Evolutionary conservation across 2,329 filamentous ascomycete species (phyloP), one percentile per base, ranked within the genome.

Genomic region (Arthroderma sp.): DNA sequence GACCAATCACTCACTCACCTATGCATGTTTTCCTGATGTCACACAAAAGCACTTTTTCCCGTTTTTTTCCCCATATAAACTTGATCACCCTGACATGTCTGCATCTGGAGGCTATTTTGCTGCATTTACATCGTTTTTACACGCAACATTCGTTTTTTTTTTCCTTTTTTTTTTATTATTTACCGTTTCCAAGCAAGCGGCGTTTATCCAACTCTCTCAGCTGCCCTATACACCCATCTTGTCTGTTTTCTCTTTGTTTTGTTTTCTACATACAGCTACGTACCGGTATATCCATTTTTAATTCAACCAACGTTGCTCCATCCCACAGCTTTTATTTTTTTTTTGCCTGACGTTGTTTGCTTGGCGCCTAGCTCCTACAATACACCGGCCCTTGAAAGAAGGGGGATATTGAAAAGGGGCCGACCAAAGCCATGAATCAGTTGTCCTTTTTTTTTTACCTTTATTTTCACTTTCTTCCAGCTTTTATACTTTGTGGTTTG

Each of bases 91-190:
- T 30, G 31, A 33, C 22, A 34, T 30, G 33, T 32, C 41, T 37
- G 41, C 41, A 43, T 43, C 22, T 43, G 41, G 41, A 43, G 41
- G 41, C 41, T 43, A 43, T 43, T 30, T 30, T 43, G 41, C 37
- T 43, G 32, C 32, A 34, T 34, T 15, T 42, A 15, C 31, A 2
- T 32, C 40, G 29, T 27, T 42, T 42, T 27, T 22, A 11, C 11
- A 32, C 29, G 40, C 30, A 42, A 36, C 32, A 42, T 42, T 29
- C 32, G n/a, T 31, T 31, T 31, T 36, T 42, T 34, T 42, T 36
- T 22, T 8, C 15, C 29, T 28, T 31, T 30, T 6, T 42, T 6
- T 22, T 30, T 6, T 42, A 3, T 22, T 22, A 22, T 22, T 22
- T 22, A 22, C 15, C 15, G 2, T 22, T 22, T 22, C 15, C 15